Evolutionary conservation across 2,329 filamentous ascomycete species (phyloP).

Genomic region (Dryadomyces quercivorus): DNA sequence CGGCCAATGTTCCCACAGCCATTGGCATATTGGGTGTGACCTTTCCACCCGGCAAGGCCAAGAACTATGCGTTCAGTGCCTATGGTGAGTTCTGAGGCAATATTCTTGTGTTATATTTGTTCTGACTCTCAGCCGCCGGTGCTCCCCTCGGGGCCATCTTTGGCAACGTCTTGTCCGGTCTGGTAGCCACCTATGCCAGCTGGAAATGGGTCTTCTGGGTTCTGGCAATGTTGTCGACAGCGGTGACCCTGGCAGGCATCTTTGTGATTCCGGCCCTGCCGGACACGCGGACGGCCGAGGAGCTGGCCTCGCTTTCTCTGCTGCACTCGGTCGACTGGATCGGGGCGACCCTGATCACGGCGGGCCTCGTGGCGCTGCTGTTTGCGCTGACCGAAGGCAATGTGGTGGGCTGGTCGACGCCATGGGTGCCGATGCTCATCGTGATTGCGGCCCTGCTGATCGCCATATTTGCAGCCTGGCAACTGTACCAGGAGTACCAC

Average conservation of each 20-base stretch:
- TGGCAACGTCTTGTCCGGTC: conserved; percentile 52
- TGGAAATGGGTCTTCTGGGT: conserved; percentile 59
- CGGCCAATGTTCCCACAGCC: conserved; percentile 57
- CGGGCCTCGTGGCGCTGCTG: conserved; percentile 46
- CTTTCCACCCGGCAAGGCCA: conserved; percentile 53
- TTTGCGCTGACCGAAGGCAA: conserved; percentile 60
- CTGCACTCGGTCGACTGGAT: conserved; percentile 43
- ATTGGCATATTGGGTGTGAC: conserved; percentile 57
- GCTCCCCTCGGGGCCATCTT: conserved; percentile 51
- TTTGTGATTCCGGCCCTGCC: conserved; percentile 40
- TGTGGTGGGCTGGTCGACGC: conserved; percentile 45
- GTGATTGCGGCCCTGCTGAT: conserved; percentile 44
- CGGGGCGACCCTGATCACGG: conserved; percentile 49
- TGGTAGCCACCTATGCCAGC: conserved; percentile 46
- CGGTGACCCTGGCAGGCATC: conserved; percentile 43
- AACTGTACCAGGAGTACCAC: conserved; percentile 42
- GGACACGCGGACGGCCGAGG: conserved; percentile 8
- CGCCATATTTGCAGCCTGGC: conserved; percentile 45
- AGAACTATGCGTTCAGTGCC: conserved; percentile 56
- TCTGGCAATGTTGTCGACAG: conserved; percentile 45
- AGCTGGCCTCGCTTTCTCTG: not conserved
- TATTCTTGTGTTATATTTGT: not conserved
- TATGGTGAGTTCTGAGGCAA: conserved; percentile 44
- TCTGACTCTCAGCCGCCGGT: conserved; percentile 34
- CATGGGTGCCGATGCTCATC: conserved; percentile 37